phyloP scores from a whole-genome alignment of 73 alveolate species.

The Paramecium bursaria region DNA sequence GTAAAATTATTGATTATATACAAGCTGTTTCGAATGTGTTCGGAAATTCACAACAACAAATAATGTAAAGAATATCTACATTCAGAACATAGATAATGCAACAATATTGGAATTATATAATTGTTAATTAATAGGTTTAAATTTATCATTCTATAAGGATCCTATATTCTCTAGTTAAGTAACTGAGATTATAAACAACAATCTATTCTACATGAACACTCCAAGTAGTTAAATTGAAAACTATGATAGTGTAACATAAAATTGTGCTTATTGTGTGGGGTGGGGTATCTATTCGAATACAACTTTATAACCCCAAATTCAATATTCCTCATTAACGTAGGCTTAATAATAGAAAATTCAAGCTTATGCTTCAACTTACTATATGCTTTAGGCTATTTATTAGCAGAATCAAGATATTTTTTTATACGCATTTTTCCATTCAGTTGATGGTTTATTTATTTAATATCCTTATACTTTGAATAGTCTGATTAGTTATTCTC shows the following conservation, averaged over 20 bases:
- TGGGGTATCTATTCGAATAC: conserved; percentile 2
- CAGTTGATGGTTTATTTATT: conserved; percentile 3
- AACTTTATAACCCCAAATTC: background rate
- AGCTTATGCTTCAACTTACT: background rate
- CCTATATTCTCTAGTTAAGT: background rate
- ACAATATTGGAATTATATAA: background rate
- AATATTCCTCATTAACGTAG: background rate
- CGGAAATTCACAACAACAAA: conserved; percentile 14
- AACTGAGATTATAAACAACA: too few species aligned
- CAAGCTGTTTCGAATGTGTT: conserved; percentile 19
- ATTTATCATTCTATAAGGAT: background rate
- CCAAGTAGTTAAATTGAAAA: background rate
- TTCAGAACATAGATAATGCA: conserved; percentile 1
- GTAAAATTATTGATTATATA: background rate
- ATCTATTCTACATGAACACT: background rate
- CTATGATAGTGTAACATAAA: background rate
- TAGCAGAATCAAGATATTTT: background rate
- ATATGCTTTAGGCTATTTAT: background rate
- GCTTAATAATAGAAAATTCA: background rate
- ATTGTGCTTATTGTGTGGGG: conserved; percentile 22
- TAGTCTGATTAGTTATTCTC: background rate
- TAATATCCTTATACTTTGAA: background rate
- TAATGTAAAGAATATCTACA: conserved; percentile 16
- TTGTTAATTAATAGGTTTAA: background rate
- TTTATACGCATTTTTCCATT: conserved; percentile 21